Base-by-base conservation (phyloP, 805 yeast genomes). In the Lachancea waltii region DNA sequence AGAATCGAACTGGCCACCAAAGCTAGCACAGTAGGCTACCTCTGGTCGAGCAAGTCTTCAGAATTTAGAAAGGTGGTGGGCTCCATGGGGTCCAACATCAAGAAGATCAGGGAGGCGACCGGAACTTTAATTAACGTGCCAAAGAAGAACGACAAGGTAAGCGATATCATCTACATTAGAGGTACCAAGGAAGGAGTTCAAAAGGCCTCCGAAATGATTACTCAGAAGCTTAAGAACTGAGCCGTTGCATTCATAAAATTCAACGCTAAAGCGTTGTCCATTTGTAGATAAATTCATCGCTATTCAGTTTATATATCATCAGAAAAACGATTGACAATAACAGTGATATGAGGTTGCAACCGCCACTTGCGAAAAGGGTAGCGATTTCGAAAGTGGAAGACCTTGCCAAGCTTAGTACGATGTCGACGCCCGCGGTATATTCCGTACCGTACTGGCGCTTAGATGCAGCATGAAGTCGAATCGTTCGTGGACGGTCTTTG, bases 61-160 rank as follows among this genome's bases (percentile, higher is more conserved):
- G 56, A 57, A 31, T 81, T 82, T 59, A 72, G 81, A 41, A 73
- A 69, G 56, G 67, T 85, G 37, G 74, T 86, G 46, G 95, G 95
- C 7, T 77, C 85, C 11, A 80, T 75, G 48, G 95, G 95, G 33
- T 62, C 77, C 24, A 77, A 73, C 44, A 68, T 85, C 54, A 76
- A 72, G 51, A 63, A 64, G 46, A 70, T 85, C 42, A 77, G 92
- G 65, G 64, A 65, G 19, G 64, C 69, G 41, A 67, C 82, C 15
- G 75, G 73, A 14, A 69, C 81, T 26, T 68, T 73, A 41, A 73
- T 84, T 44, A 67, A 69, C 35, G 76, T 83, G 38, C 94, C 92
- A 48, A 75, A 76, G 59, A 63, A 64, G 32, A 60, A 58, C 33
- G 82, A 78, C 44, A 65, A 69, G 44, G 53, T 70, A 44, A 64